Evolutionary conservation across 192 early-diverging fungal species (phyloP).

Genomic region (Coemansia sp.): DNA sequence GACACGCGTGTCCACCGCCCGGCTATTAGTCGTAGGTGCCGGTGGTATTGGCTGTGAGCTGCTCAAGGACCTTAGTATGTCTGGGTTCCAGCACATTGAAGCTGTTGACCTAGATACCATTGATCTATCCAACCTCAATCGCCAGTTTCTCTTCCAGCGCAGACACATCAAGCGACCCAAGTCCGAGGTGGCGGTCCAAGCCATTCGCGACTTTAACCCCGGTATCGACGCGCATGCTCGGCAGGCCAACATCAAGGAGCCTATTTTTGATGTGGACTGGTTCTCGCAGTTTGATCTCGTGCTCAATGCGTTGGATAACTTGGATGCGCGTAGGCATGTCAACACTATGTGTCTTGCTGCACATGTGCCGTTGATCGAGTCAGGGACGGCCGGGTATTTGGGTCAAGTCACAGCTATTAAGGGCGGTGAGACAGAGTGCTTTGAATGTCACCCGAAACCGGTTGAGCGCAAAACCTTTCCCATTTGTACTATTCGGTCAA

Average conservation of each 20-base stretch:
- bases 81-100: conserved; percentile 80
- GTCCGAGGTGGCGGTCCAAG: conserved; percentile 79
- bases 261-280: conserved; percentile 82
- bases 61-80: conserved; percentile 89
- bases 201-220: conserved; percentile 86
- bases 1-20: conserved; percentile 12
- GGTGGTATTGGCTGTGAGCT: conserved; percentile 99
- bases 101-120: conserved; percentile 98
- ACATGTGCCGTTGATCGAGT: conserved; percentile 89
- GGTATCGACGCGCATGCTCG: conserved; percentile 59
- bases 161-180: conserved; percentile 93
- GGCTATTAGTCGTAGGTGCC: conserved; percentile 72
- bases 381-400: conserved; percentile 91
- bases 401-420: conserved; percentile 90
- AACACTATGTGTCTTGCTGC: conserved; percentile 95
- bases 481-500: conserved; percentile 96
- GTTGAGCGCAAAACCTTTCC: conserved; percentile 83
- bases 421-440: conserved; percentile 81
- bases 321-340: conserved; percentile 90
- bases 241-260: conserved; percentile 88
- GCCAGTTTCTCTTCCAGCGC: conserved; percentile 98
- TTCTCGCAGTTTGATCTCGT: conserved; percentile 88
- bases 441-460: conserved; percentile 88
- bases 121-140: conserved; percentile 96
- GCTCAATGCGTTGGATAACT: conserved; percentile 95